These are phyloP conservation scores for Talinum fruticosum DNA, from an alignment of 148 eudicot species.

Conservation along the genomic window DNA sequence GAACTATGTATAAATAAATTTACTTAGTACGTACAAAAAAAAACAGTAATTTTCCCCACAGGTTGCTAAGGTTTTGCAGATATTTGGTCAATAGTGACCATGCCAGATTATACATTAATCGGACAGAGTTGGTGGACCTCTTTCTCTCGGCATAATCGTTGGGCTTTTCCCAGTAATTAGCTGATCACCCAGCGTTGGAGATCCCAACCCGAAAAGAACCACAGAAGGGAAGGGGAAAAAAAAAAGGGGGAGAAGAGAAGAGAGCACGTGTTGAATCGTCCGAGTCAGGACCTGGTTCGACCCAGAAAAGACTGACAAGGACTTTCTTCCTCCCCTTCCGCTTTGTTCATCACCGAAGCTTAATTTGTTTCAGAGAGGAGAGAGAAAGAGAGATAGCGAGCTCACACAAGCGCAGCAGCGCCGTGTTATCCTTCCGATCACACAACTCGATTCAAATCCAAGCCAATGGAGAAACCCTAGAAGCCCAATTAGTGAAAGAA, in stretches of 20 bases:
- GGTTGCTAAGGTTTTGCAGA: too few species aligned
- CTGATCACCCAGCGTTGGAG: too few species aligned
- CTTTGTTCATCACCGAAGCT: not conserved
- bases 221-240: too few species aligned
- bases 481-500: not conserved
- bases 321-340: not conserved
- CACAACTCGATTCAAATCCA: not conserved
- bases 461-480: constrained; percentile 18
- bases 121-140: too few species aligned
- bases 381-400: not conserved
- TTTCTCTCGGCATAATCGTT: too few species aligned
- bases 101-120: too few species aligned
- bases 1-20: too few species aligned
- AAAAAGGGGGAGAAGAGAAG: not conserved
- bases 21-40: too few species aligned
- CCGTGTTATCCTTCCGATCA: not conserved
- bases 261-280: constrained; percentile 18
- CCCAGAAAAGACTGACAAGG: constrained; percentile 7
- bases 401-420: not conserved
- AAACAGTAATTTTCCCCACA: too few species aligned
- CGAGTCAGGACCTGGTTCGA: constrained; percentile 12
- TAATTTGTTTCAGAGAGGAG: not conserved
- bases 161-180: too few species aligned
- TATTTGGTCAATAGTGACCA: too few species aligned
- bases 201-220: too few species aligned